Evolutionary conservation across 768 basidiomycete genomes (phyloP).

Genomic region (Nidularia sp.): DNA sequence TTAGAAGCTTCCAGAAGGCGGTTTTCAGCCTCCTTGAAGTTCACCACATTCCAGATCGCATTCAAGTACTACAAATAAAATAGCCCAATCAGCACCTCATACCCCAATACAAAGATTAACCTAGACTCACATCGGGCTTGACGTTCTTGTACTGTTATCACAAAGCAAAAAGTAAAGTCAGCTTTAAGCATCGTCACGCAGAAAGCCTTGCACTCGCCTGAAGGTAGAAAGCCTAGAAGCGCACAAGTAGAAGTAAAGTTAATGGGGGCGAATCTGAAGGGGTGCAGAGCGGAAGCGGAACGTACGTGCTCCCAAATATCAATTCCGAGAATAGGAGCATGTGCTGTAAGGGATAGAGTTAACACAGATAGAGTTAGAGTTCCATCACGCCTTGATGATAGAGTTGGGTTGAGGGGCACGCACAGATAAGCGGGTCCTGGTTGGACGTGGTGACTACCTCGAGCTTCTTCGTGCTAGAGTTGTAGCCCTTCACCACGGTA

Average conservation of each 20-base stretch:
- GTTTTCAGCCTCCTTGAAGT: conserved; percentile 82
- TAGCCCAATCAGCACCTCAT: background rate
- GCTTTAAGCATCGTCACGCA: conserved; percentile 10
- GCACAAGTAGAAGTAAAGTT: conserved; percentile 5
- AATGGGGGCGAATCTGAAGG: conserved; percentile 7
- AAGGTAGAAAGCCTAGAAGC: conserved; percentile 64
- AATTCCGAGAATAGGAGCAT: conserved; percentile 89
- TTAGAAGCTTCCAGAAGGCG: conserved; percentile 24
- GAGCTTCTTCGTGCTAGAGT: conserved; percentile 61
- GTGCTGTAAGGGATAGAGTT: conserved; percentile 39
- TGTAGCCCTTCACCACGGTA: conserved; percentile 54
- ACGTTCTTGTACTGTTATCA: conserved; percentile 76
- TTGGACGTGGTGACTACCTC: conserved; percentile 93
- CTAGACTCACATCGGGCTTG: conserved; percentile 78
- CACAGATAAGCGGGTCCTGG: conserved; percentile 81
- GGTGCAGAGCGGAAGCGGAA: no score
- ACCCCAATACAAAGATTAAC: background rate
- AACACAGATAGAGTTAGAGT: background rate
- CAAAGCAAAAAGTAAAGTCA: background rate
- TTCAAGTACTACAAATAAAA: conserved; percentile 60
- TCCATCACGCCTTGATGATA: no score
- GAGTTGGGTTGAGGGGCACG: conserved; percentile 4
- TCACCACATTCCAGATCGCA: conserved; percentile 89
- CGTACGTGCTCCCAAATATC: conserved; percentile 91
- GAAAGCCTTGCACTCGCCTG: conserved; percentile 28